Percentiles rank a stretch among this genome's conserved stretches.
phyloP scores from a whole-genome alignment of 148 eudicot species.

The Pouteria glomerata region DNA sequence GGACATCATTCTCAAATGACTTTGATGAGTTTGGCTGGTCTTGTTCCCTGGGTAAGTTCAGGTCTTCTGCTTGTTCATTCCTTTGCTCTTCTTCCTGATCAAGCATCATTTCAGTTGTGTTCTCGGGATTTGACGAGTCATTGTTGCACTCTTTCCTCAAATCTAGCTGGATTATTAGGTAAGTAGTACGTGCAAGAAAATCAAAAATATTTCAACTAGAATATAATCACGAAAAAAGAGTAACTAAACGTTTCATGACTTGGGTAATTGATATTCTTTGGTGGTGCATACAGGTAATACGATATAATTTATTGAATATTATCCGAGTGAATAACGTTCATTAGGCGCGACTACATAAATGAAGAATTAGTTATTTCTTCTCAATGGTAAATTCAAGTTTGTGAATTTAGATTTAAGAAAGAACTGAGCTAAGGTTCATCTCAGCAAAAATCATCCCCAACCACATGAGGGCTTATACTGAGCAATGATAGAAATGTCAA shows the following conservation, averaged over 20 bases:
- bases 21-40: conserved; percentile 8
- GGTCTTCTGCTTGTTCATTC: not conserved
- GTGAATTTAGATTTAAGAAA: not conserved
- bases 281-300: no score
- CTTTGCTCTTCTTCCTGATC: conserved; percentile 1
- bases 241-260: not conserved
- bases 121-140: conserved; percentile 2
- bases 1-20: not conserved
- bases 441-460: not conserved
- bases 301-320: no score
- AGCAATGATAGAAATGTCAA: no score
- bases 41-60: not conserved
- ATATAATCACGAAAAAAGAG: not conserved
- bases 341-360: not conserved
- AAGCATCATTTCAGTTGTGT: conserved; percentile 5
- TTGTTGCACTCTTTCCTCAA: conserved; percentile 1
- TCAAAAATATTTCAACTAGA: not conserved
- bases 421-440: not conserved
- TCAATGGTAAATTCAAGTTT: not conserved
- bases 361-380: no score
- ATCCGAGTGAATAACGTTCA: not conserved
- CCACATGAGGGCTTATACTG: not conserved
- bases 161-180: conserved; percentile 4
- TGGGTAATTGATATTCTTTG: not conserved
- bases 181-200: not conserved